Evolutionary conservation across 345 rosid genomes (phyloP), one percentile per base, ranked within the genome.

Genomic region (Sisymbrium irio): DNA sequence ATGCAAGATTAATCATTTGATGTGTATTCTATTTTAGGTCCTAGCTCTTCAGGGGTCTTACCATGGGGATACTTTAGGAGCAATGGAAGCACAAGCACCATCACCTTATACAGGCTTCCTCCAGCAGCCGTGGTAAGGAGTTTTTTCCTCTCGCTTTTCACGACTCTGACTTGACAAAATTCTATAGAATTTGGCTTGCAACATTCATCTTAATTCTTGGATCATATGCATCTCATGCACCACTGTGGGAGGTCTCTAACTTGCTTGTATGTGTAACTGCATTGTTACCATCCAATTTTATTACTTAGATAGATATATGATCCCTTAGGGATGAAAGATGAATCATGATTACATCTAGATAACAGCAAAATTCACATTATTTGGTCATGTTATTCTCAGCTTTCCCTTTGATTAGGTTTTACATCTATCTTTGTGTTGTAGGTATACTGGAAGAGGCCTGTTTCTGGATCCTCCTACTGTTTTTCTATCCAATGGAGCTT

Each of bases 81-180:
- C 97, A 36, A 95, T 95, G 99, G 99, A 92, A 86, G 99, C 98
- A 57, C 99, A 90, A 84, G 92, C 97, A 22, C 97, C 98, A 49
- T 88, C 98, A 33, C 69, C 92, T 68, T 95, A 85, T 78, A 95
- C 98, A 7, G 87, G 94, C 82, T 92, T 92, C 69, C 85, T 90
- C 47, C 98, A 90, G 84, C 99, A 95, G 79, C 99, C 98, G 42
- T 95, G 98, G 98, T 89, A 84, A 42, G 18, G 50, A 19, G 4
- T 46, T 54, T 77, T 0, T 42, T 62, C 42, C 37, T 62, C 37
- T 77, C 11, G 39, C 32, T 28, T 12, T 3, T 18, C 25, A 77
- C 49, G 45, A 28, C 35, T 70, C 37, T 53, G 3, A 28, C 46
- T 64, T 36, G 42, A 55, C 10, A 17, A 64, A 33, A 12, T 32